phyloP scores from a whole-genome alignment of 2,329 filamentous ascomycete species.

The Dactylonectria estremocensis region DNA sequence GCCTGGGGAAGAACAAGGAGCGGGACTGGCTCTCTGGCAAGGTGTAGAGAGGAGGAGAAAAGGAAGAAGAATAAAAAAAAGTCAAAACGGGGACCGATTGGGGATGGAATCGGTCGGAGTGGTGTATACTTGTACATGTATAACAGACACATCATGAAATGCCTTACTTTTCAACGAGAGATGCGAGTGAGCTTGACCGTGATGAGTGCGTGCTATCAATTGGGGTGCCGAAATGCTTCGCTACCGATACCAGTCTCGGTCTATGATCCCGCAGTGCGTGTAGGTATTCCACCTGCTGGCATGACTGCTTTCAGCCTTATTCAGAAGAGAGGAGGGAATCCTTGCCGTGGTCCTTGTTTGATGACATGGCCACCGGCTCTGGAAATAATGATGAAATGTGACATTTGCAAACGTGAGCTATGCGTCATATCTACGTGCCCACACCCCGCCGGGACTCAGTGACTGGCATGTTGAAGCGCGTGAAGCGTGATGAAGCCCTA shows the following conservation, averaged over 20 bases:
- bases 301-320: no score
- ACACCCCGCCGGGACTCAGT: no score
- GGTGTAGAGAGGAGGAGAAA: slow-evolving; percentile 45
- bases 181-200: neutral
- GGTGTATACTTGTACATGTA: slow-evolving; percentile 53
- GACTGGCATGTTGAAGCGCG: no score
- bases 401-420: neutral
- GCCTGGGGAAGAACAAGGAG: slow-evolving; percentile 60
- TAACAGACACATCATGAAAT: slow-evolving; percentile 48
- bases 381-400: neutral
- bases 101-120: slow-evolving; percentile 26
- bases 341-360: neutral
- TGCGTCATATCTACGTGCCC: no score
- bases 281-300: no score
- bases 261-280: neutral
- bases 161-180: slow-evolving; percentile 30
- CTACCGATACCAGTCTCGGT: neutral
- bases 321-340: no score
- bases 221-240: neutral
- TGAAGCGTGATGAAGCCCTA: no score
- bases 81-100: slow-evolving; percentile 7
- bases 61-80: slow-evolving; percentile 12
- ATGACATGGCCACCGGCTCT: neutral
- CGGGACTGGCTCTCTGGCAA: slow-evolving; percentile 60
- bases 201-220: neutral